Percentiles rank a stretch among this genome's conserved stretches.
These are phyloP conservation scores for Mollisiaceae sp. DNA, from an alignment of 2,329 filamentous ascomycete species.

Conservation along the genomic window DNA sequence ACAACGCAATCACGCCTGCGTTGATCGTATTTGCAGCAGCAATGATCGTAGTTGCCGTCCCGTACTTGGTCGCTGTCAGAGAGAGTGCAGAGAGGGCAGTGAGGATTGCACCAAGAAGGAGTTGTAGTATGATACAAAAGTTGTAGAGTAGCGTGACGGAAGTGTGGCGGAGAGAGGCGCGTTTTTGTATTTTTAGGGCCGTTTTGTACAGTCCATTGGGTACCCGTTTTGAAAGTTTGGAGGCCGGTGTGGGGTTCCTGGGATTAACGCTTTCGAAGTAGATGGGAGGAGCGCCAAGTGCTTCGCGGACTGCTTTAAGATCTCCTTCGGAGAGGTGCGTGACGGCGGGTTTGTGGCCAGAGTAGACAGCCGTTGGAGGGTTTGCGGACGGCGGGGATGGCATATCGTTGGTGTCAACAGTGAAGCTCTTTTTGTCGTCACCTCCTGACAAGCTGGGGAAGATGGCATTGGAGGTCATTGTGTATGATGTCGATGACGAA, in stretches of 20 bases:
- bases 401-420: background rate
- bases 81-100: constrained; percentile 22
- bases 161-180: constrained; percentile 26
- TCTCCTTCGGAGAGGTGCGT: constrained; percentile 9
- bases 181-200: constrained; percentile 10
- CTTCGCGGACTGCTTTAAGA: constrained; percentile 17
- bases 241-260: constrained; percentile 4
- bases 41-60: constrained; percentile 29
- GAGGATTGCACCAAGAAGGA: constrained; percentile 30
- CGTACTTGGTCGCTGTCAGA: constrained; percentile 15
- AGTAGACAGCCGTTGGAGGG: background rate
- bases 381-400: background rate
- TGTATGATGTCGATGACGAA: background rate
- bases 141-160: constrained; percentile 27
- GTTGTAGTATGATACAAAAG: constrained; percentile 28
- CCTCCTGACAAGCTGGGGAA: background rate
- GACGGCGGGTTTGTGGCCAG: constrained; percentile 8
- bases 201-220: constrained; percentile 29
- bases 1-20: constrained; percentile 29
- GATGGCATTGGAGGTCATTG: background rate
- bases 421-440: background rate
- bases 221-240: background rate
- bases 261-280: constrained; percentile 11
- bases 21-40: constrained; percentile 34
- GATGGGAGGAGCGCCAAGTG: constrained; percentile 19